Evolutionary conservation across 768 basidiomycete species (phyloP).

Genomic region (Calvatia gigantea): DNA sequence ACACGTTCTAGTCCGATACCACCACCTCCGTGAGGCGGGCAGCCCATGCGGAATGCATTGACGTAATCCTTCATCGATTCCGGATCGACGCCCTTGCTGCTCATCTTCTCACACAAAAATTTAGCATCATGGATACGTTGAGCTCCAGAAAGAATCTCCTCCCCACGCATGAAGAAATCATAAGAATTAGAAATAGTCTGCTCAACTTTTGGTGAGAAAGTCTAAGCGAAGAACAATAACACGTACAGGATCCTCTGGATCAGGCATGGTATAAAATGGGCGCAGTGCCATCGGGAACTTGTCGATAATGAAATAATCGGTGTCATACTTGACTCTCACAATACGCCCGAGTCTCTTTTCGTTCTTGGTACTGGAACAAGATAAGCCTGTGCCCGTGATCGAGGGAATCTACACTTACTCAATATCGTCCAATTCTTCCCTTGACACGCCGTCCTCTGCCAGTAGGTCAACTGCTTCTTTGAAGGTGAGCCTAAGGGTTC

Average conservation of each 20-base stretch:
- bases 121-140: constrained; percentile 94
- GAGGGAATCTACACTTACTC: constrained; percentile 45
- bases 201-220: constrained; percentile 8
- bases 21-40: constrained; percentile 94
- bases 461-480: constrained; percentile 85
- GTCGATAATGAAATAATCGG: constrained; percentile 99
- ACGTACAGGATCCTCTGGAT: constrained; percentile 82
- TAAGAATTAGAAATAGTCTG: constrained; percentile 96
- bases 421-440: constrained; percentile 84
- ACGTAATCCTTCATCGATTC: constrained; percentile 89
- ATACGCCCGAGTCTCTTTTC: constrained; percentile 91
- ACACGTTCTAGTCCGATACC: constrained; percentile 96
- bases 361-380: constrained; percentile 74
- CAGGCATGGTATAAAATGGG: constrained; percentile 99
- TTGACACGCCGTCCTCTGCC: constrained; percentile 78
- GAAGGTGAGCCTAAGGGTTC: constrained; percentile 84
- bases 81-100: constrained; percentile 83
- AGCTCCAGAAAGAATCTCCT: constrained; percentile 97
- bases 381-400: constrained; percentile 3
- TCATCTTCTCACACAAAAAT: constrained; percentile 83
- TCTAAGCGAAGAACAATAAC: constrained; percentile 9
- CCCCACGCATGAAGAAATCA: constrained; percentile 99
- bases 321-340: constrained; percentile 90
- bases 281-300: constrained; percentile 96
- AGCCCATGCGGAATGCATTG: constrained; percentile 93